Evolutionary conservation across 2,329 filamentous ascomycete species (phyloP).

Genomic region (Botrytis squamosa): DNA sequence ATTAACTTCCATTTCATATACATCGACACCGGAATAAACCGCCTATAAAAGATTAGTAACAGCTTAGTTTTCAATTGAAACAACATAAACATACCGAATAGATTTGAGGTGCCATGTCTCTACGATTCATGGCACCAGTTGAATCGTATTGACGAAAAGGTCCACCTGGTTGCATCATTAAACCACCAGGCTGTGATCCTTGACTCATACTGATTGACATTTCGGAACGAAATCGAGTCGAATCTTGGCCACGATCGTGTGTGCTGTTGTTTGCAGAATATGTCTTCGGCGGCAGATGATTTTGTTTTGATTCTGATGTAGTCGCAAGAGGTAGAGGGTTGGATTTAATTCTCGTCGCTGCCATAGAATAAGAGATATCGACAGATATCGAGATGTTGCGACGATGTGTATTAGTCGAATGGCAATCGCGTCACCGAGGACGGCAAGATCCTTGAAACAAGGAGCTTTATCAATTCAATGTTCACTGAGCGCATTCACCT

Average conservation of each 20-base stretch:
- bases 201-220: constrained; percentile 41
- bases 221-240: constrained; percentile 26
- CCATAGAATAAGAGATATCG: constrained; percentile 28
- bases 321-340: constrained; percentile 36
- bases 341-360: constrained; percentile 32
- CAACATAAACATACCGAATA: constrained; percentile 54
- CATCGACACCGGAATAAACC: constrained; percentile 90
- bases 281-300: constrained; percentile 30
- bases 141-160: constrained; percentile 37
- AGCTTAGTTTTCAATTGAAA: constrained; percentile 15
- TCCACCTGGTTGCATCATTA: constrained; percentile 39
- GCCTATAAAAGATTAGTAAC: constrained; percentile 50
- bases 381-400: constrained; percentile 7
- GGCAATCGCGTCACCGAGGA: constrained; percentile 23
- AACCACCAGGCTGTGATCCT: constrained; percentile 36
- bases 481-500: constrained; percentile 13
- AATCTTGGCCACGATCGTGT: constrained; percentile 31
- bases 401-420: not conserved
- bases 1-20: constrained; percentile 99
- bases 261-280: constrained; percentile 29
- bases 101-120: constrained; percentile 50
- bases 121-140: constrained; percentile 31
- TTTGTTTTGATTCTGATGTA: constrained; percentile 35
- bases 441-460: not conserved
- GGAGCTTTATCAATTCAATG: not conserved